These are phyloP conservation scores for Fraxinus baroniana DNA, from an alignment of 305 asterid species.

Conservation along the genomic window DNA sequence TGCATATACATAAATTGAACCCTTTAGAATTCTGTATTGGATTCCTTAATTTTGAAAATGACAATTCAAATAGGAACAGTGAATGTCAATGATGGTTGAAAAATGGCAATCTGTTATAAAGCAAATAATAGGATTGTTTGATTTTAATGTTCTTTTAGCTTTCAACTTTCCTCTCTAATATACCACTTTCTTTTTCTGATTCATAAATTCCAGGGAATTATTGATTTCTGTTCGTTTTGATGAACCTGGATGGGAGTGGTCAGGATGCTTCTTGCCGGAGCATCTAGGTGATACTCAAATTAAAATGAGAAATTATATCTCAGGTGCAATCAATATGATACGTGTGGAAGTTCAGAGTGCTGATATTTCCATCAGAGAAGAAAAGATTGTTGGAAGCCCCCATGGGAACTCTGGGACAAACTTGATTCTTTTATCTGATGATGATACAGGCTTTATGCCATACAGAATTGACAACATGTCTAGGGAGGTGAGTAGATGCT, in stretches of 20 bases:
- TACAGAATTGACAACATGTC: constrained; percentile 95
- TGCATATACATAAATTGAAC: not conserved
- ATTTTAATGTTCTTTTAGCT: constrained; percentile 1
- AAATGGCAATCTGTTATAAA: not conserved
- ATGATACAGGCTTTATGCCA: constrained; percentile 97
- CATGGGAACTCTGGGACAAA: constrained; percentile 88
- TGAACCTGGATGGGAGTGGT: constrained; percentile 99
- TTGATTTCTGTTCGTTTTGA: constrained; percentile 74
- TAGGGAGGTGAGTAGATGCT: constrained; percentile 73
- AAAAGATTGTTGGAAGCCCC: constrained; percentile 77
- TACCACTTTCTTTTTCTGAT: constrained; percentile 10
- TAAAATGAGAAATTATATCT: constrained; percentile 78
- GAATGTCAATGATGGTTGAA: not conserved
- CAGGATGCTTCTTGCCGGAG: constrained; percentile 94
- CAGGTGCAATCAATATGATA: constrained; percentile 75
- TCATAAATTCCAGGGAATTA: constrained; percentile 61
- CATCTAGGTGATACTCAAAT: constrained; percentile 94
- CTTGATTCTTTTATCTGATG: constrained; percentile 81
- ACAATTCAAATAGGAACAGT: not conserved
- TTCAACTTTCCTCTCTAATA: constrained; percentile 7
- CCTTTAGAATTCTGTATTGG: not conserved
- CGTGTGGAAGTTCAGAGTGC: constrained; percentile 97
- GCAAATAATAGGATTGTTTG: not conserved
- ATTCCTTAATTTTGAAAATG: not conserved
- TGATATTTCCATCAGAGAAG: constrained; percentile 73